These are phyloP conservation scores for Exidia glandulosa DNA, from an alignment of 768 basidiomycete species.

Conservation along the genomic window DNA sequence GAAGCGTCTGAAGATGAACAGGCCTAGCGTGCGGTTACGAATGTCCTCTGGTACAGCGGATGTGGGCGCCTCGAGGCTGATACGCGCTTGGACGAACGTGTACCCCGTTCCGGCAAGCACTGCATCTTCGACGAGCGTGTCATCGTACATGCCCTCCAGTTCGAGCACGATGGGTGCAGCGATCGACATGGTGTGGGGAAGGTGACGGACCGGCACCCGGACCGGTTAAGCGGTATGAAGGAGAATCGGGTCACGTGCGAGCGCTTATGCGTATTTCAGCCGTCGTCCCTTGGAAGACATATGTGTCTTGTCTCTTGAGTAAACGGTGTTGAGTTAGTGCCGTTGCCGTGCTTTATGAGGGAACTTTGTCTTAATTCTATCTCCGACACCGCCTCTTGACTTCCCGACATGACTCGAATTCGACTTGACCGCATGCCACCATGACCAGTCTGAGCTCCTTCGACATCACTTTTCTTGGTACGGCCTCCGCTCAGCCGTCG, in stretches of 20 bases:
- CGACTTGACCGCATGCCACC: background rate
- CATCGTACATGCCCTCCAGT: background rate
- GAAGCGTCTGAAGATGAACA: constrained; percentile 8
- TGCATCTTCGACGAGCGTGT: background rate
- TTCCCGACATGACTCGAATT: background rate
- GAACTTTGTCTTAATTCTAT: too few relatives aligned
- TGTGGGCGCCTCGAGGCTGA: background rate
- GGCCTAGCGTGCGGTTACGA: constrained; percentile 6
- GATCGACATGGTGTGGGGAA: background rate
- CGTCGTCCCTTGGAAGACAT: too few relatives aligned
- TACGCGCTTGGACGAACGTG: background rate
- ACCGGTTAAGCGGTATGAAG: too few relatives aligned
- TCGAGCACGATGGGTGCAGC: background rate
- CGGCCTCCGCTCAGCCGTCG: constrained; percentile 73
- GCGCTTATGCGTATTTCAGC: too few relatives aligned
- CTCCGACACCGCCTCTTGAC: too few relatives aligned
- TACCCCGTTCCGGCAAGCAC: background rate
- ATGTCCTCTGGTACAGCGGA: background rate
- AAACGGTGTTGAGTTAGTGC: too few relatives aligned
- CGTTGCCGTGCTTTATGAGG: too few relatives aligned
- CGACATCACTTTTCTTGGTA: constrained; percentile 66
- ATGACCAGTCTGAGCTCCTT: constrained; percentile 4
- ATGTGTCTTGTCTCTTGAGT: too few relatives aligned
- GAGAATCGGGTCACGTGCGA: too few relatives aligned
- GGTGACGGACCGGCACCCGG: too few relatives aligned